These are phyloP conservation scores for Echites panduratus DNA, from an alignment of 257 asterid genomes.

Conservation along the genomic window DNA sequence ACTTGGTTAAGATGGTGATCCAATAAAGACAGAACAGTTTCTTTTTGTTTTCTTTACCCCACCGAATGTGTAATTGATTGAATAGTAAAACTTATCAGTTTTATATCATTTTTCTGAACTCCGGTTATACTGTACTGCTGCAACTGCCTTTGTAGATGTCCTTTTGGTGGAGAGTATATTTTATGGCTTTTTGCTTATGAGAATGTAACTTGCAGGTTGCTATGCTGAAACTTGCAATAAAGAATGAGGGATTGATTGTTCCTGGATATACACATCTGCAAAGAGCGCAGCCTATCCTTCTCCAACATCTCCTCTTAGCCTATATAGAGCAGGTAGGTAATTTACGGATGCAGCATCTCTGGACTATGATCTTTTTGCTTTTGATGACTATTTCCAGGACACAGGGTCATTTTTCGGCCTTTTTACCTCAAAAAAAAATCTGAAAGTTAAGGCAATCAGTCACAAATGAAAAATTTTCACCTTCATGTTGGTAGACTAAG, in stretches of 20 bases:
- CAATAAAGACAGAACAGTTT: background rate
- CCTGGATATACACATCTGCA: slow-evolving; percentile 98
- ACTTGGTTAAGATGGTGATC: background rate
- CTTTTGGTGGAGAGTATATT: background rate
- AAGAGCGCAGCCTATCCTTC: slow-evolving; percentile 95
- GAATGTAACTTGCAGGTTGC: slow-evolving; percentile 41
- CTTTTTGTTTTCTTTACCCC: background rate
- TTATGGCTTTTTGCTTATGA: slow-evolving; percentile 14
- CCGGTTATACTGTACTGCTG: background rate
- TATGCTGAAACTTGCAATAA: slow-evolving; percentile 64
- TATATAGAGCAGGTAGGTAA: slow-evolving; percentile 77
- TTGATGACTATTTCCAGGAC: background rate
- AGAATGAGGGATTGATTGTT: slow-evolving; percentile 73
- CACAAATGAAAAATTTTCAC: background rate
- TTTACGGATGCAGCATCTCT: background rate
- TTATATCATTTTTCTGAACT: background rate
- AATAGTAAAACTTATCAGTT: background rate
- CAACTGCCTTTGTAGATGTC: background rate
- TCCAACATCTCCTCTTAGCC: slow-evolving; percentile 92
- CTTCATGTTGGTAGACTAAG: background rate
- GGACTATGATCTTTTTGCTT: background rate
- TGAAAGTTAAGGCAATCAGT: background rate
- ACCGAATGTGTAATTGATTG: background rate
- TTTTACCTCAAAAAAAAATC: background rate
- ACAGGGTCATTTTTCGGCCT: background rate